Evolutionary conservation across 2,329 filamentous ascomycete species (phyloP).

Genomic region (Talaromyces pinophilus): DNA sequence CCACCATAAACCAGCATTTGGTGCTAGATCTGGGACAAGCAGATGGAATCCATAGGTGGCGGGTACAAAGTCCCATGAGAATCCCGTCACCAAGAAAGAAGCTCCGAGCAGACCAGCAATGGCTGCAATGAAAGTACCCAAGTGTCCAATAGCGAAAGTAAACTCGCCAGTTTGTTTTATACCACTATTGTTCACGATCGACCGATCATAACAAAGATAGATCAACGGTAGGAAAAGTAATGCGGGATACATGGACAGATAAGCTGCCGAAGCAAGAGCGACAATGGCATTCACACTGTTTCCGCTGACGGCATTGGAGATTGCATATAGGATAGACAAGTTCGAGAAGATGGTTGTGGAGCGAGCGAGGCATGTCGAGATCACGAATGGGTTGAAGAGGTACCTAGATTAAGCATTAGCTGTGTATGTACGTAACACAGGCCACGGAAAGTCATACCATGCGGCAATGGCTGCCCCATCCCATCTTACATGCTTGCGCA

Average conservation of each 20-base stretch:
- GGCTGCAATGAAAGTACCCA: conserved; percentile 56
- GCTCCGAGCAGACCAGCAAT: conserved; percentile 66
- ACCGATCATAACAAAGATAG: conserved; percentile 74
- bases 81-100: conserved; percentile 71
- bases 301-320: conserved; percentile 76
- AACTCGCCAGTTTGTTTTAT: conserved; percentile 32
- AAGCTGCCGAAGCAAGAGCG: conserved; percentile 81
- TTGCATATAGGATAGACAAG: conserved; percentile 79
- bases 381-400: conserved; percentile 91
- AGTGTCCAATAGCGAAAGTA: conserved; percentile 58
- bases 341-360: conserved; percentile 88
- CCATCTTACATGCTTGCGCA: conserved; percentile 73
- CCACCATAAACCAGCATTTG: conserved; percentile 97
- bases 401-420: conserved; percentile 59
- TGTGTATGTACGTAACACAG: not conserved
- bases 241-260: conserved; percentile 87
- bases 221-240: conserved; percentile 81
- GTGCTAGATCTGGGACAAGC: conserved; percentile 85
- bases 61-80: conserved; percentile 82
- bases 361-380: conserved; percentile 85
- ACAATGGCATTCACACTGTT: conserved; percentile 75
- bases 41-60: conserved; percentile 94
- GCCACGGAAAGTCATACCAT: conserved; percentile 55
- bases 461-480: conserved; percentile 74
- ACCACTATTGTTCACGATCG: not conserved